Percentiles rank a stretch among this genome's conserved stretches.
Evolutionary conservation across 495 filamentous ascomycete species (phyloP).

Genomic region (Amniculicola lignicola): DNA sequence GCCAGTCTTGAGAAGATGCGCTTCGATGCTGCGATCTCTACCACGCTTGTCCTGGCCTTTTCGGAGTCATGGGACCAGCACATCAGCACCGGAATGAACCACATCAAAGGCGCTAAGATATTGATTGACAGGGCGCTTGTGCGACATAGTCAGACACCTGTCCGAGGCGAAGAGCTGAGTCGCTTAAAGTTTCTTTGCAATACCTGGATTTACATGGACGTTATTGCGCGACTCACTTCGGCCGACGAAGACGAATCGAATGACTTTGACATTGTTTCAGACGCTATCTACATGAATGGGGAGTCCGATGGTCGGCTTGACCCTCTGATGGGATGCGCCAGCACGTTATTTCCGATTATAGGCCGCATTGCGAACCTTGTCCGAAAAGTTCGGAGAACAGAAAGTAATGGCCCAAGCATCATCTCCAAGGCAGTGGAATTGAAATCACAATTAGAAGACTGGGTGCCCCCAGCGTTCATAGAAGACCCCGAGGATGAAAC

Average conservation of each 20-base stretch:
- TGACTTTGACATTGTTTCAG: slow-evolving; percentile 50
- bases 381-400: slow-evolving; percentile 56
- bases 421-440: slow-evolving; percentile 65
- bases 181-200: slow-evolving; percentile 71
- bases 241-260: slow-evolving; percentile 57
- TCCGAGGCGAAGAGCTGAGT: slow-evolving; percentile 46
- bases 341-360: slow-evolving; percentile 70
- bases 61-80: slow-evolving; percentile 77
- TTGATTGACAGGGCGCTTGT: slow-evolving; percentile 60
- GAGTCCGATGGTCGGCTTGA: slow-evolving; percentile 59
- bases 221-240: slow-evolving; percentile 71
- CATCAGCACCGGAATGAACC: slow-evolving; percentile 69
- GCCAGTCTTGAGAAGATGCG: slow-evolving; percentile 60
- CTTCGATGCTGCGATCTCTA: slow-evolving; percentile 66
- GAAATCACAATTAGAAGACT: slow-evolving; percentile 60
- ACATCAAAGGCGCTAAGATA: slow-evolving; percentile 67
- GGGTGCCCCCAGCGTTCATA: slow-evolving; percentile 54
- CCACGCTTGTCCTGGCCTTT: slow-evolving; percentile 70
- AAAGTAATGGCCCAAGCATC: slow-evolving; percentile 59
- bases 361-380: slow-evolving; percentile 67
- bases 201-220: slow-evolving; percentile 80
- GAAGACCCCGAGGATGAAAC: slow-evolving; percentile 66
- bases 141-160: slow-evolving; percentile 40
- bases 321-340: slow-evolving; percentile 72
- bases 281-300: slow-evolving; percentile 42